Conservation (phyloP, 495 filamentous ascomycete species). For the Aspergillus conjunctus region DNA sequence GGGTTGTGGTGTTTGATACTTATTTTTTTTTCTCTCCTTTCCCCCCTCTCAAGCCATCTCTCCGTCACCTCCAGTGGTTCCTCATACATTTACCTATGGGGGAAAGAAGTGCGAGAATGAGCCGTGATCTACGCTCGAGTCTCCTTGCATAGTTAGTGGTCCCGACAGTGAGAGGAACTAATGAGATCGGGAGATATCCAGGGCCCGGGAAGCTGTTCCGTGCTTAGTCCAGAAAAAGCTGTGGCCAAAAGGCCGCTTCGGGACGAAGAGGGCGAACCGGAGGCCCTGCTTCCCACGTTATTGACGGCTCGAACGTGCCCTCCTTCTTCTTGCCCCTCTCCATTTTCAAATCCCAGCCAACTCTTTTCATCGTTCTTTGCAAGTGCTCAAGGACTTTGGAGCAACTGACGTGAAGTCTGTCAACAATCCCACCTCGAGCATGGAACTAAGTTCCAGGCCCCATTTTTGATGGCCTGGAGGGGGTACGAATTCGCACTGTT, state of each 20-base stretch:
- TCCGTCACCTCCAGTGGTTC: neutral
- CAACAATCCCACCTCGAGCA: neutral
- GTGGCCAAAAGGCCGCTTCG: neutral
- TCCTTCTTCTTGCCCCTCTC: neutral
- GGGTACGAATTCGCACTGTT: constrained; percentile 1
- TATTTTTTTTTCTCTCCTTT: neutral
- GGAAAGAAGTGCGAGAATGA: constrained; percentile 2
- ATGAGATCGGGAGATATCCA: neutral
- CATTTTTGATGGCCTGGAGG: neutral
- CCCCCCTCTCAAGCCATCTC: neutral
- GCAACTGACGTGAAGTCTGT: no score
- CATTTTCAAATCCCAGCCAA: neutral
- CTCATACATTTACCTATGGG: neutral
- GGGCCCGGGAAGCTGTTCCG: neutral
- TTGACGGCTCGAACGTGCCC: constrained; percentile 8
- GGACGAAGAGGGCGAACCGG: neutral
- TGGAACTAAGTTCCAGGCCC: neutral
- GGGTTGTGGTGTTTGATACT: neutral
- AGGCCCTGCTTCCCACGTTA: constrained; percentile 5
- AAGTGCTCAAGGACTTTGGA: no score
- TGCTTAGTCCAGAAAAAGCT: constrained; percentile 1
- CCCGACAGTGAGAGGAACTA: neutral
- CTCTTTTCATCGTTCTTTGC: no score
- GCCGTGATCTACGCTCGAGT: neutral
- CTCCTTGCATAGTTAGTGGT: constrained; percentile 1